These are phyloP conservation scores for Solanum hybrid DNA, from an alignment of 305 asterid species.

Conservation along the genomic window DNA sequence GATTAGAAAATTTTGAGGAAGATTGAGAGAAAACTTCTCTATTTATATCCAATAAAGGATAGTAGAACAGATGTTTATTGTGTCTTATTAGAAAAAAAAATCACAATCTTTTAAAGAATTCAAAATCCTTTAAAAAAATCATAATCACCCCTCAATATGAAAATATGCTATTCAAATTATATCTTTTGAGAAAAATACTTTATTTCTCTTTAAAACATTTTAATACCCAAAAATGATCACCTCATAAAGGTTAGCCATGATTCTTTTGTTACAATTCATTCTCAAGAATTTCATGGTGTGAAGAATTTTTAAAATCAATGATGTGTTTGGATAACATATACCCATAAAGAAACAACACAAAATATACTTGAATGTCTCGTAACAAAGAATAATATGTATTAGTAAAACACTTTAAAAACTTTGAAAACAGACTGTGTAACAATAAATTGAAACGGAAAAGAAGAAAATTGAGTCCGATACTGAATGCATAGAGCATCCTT, in stretches of 20 bases:
- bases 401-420: neutral
- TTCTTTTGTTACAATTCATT: no score
- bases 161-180: neutral
- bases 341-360: no score
- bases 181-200: neutral
- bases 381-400: neutral
- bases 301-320: neutral
- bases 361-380: neutral
- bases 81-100: neutral
- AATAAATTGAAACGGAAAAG: neutral
- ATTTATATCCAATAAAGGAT: neutral
- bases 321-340: neutral
- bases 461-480: neutral
- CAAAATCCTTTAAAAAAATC: no score
- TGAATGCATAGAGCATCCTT: no score
- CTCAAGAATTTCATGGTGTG: neutral
- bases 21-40: neutral
- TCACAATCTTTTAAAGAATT: neutral
- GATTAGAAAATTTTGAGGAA: neutral
- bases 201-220: neutral
- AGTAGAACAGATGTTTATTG: neutral
- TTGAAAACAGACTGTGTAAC: neutral
- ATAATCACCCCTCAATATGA: neutral
- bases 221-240: neutral
- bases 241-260: neutral